Conservation (phyloP, 2,329 filamentous ascomycete species). For the Colletotrichum limetticola region DNA sequence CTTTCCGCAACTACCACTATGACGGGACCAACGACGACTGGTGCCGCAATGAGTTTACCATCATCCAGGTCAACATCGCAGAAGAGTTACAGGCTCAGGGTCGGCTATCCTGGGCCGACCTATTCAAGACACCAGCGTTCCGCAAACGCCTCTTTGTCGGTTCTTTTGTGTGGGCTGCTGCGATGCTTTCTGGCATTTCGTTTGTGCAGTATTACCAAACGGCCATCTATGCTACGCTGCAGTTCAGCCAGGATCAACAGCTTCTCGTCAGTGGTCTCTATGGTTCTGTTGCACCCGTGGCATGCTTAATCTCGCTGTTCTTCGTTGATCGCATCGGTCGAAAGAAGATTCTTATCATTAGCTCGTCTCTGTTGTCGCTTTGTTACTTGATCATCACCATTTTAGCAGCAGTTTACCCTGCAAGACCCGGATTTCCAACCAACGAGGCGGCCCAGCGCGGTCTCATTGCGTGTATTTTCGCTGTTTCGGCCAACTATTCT, state of each 20-base stretch:
- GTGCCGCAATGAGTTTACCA: conserved; percentile 47
- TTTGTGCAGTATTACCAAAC: conserved; percentile 57
- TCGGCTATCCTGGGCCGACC: conserved; percentile 45
- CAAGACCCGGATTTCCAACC: conserved; percentile 47
- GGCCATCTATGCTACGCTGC: conserved; percentile 52
- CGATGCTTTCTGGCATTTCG: conserved; percentile 53
- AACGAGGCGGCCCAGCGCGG: conserved; percentile 50
- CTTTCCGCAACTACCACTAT: conserved; percentile 48
- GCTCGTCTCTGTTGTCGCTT: conserved; percentile 47
- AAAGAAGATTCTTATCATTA: conserved; percentile 49
- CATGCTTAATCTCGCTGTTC: conserved; percentile 49
- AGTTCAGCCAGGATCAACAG: conserved; percentile 48
- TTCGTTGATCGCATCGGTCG: conserved; percentile 51
- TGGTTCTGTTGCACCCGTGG: conserved; percentile 49
- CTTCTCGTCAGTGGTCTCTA: conserved; percentile 53
- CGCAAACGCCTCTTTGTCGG: conserved; percentile 51
- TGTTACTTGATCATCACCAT: conserved; percentile 53
- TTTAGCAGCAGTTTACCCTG: conserved; percentile 49
- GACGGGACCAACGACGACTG: conserved; percentile 49
- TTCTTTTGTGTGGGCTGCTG: conserved; percentile 52
- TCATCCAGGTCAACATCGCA: conserved; percentile 49
- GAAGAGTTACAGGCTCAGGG: conserved; percentile 44
- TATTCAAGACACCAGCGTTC: conserved; percentile 47
- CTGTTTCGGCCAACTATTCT: conserved; percentile 50
- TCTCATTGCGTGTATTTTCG: conserved; percentile 53